Conservation (phyloP, 257 asterid genomes). For the Orobanche coerulescens region DNA sequence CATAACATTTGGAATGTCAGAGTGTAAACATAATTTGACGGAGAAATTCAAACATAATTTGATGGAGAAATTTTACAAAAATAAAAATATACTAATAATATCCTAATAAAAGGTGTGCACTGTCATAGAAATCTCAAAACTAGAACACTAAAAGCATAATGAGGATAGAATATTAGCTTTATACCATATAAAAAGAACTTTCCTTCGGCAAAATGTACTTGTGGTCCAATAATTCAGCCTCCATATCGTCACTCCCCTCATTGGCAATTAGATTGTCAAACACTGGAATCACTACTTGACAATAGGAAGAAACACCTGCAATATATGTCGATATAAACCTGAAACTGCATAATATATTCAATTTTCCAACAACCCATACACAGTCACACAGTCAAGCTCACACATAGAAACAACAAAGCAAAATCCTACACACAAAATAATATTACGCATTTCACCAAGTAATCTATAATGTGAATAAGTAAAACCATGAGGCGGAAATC, state of each 20-base stretch:
- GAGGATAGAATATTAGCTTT: neutral
- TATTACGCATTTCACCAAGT: neutral
- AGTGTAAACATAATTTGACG: constrained; percentile 4
- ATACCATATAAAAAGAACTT: constrained; percentile 78
- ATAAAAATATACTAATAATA: neutral
- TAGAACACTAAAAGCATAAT: neutral
- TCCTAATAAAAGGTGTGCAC: neutral
- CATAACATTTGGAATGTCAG: constrained; percentile 20
- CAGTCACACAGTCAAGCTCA: constrained; percentile 13
- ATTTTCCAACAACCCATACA: neutral
- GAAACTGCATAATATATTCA: neutral
- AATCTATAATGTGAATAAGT: neutral
- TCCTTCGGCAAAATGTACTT: constrained; percentile 57
- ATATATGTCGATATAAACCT: constrained; percentile 6
- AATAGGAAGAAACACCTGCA: constrained; percentile 33
- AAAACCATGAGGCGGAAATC: neutral
- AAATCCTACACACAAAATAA: neutral
- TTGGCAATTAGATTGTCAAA: constrained; percentile 56
- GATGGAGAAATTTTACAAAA: no score
- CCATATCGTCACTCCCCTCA: constrained; percentile 38
- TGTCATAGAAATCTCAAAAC: neutral
- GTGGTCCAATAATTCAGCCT: constrained; percentile 54
- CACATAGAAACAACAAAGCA: neutral
- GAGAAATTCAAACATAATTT: no score
- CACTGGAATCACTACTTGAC: constrained; percentile 33